phyloP scores from a whole-genome alignment of 208 protist genomes.

The Tritrichomonas musculus region DNA sequence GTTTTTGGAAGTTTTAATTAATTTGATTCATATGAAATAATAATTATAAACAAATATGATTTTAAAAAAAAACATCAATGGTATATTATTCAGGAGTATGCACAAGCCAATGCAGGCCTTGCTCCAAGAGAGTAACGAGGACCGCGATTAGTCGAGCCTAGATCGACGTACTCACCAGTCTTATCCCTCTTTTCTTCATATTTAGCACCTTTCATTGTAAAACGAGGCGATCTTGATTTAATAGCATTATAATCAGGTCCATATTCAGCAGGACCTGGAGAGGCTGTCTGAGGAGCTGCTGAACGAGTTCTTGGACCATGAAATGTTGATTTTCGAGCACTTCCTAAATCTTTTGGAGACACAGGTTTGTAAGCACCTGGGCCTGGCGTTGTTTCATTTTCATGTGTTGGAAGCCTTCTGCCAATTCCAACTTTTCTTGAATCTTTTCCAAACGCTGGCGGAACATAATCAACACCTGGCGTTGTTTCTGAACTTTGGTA shows the following conservation, averaged over 20 bases:
- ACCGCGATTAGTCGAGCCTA: not conserved
- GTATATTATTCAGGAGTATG: not conserved
- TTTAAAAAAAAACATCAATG: too few relatives aligned
- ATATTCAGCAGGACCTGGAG: not conserved
- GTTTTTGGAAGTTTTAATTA: too few relatives aligned
- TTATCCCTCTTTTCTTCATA: not conserved
- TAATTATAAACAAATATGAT: too few relatives aligned
- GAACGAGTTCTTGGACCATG: not conserved
- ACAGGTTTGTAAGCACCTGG: not conserved
- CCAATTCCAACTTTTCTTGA: not conserved
- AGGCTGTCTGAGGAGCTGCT: not conserved
- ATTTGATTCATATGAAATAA: too few relatives aligned
- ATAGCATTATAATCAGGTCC: not conserved
- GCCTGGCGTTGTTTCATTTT: not conserved
- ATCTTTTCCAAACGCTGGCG: not conserved
- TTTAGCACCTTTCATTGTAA: not conserved
- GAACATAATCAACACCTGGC: not conserved
- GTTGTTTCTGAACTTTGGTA: not conserved
- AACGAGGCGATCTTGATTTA: not conserved
- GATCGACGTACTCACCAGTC: not conserved
- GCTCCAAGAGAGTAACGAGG: not conserved
- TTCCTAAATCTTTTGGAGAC: not conserved
- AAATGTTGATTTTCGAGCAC: not conserved
- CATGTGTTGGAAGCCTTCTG: not conserved
- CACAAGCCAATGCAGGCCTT: not conserved